These are phyloP conservation scores for Marchantia paleacea DNA, from an alignment of 225 moss, liverwort and hornwort species.

Conservation along the genomic window DNA sequence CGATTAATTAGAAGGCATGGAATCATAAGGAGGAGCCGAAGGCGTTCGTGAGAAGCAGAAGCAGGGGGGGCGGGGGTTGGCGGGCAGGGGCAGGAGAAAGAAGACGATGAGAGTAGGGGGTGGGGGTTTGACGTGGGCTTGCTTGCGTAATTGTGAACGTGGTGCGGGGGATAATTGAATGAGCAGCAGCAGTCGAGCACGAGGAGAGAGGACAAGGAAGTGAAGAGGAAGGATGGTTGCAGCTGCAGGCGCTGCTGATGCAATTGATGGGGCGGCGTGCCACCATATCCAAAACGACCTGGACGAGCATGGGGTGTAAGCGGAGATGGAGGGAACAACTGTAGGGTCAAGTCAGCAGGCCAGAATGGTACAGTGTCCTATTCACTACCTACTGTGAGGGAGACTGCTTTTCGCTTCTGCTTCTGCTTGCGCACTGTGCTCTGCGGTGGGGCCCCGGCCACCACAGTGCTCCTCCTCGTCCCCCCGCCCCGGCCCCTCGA, in stretches of 20 bases:
- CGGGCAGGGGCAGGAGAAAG: too few relatives aligned
- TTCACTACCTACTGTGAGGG: slow-evolving; percentile 11
- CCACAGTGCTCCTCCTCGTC: background rate
- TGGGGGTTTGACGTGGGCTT: background rate
- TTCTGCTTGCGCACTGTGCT: background rate
- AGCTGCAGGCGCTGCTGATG: slow-evolving; percentile 7
- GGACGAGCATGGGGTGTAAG: slow-evolving; percentile 16
- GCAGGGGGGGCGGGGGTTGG: too few relatives aligned
- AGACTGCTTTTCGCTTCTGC: background rate
- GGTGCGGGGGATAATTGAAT: background rate
- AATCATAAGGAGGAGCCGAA: background rate
- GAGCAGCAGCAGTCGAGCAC: background rate
- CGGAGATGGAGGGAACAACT: slow-evolving; percentile 12
- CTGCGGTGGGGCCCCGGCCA: slow-evolving; percentile 3
- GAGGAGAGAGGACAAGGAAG: slow-evolving; percentile 11
- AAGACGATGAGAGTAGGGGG: background rate
- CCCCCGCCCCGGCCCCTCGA: background rate
- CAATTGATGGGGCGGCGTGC: slow-evolving; percentile 17
- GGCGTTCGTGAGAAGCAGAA: background rate
- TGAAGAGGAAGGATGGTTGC: slow-evolving; percentile 9
- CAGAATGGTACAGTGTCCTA: slow-evolving; percentile 12
- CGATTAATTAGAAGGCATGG: background rate
- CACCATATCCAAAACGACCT: slow-evolving; percentile 23
- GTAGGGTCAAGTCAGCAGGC: slow-evolving; percentile 4
- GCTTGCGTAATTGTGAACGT: slow-evolving; percentile 6